Percentiles rank a stretch among this genome's conserved stretches.
Conservation (phyloP, 495 filamentous ascomycete genomes). For the Penicillium maclennaniae region DNA sequence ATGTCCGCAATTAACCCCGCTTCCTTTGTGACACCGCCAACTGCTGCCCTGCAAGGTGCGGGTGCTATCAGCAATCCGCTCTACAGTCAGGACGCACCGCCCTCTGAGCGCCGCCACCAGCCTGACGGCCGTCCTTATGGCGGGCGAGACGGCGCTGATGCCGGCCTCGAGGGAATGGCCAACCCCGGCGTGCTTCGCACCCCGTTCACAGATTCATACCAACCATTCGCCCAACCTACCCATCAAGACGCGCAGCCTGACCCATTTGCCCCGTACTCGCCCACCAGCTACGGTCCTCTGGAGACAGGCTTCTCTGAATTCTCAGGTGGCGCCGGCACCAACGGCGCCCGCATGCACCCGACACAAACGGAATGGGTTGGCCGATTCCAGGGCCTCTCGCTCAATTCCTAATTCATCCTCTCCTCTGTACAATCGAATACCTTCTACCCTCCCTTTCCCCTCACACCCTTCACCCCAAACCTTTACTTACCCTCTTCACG, state of each 20-base stretch:
- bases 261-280: slow-evolving; percentile 34
- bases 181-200: slow-evolving; percentile 36
- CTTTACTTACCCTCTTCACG: slow-evolving; percentile 3
- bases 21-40: slow-evolving; percentile 80
- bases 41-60: slow-evolving; percentile 57
- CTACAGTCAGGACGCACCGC: slow-evolving; percentile 32
- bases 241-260: slow-evolving; percentile 35
- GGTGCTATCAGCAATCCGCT: slow-evolving; percentile 26
- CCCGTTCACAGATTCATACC: slow-evolving; percentile 37
- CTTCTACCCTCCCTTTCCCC: not conserved
- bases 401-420: slow-evolving; percentile 36
- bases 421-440: not conserved
- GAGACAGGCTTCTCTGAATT: slow-evolving; percentile 39
- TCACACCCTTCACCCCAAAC: not conserved
- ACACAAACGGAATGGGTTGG: slow-evolving; percentile 42
- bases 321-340: slow-evolving; percentile 18
- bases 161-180: slow-evolving; percentile 27
- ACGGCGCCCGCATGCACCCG: slow-evolving; percentile 34
- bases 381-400: slow-evolving; percentile 50
- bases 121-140: slow-evolving; percentile 32
- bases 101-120: slow-evolving; percentile 33
- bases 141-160: slow-evolving; percentile 28
- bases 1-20: slow-evolving; percentile 99
- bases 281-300: slow-evolving; percentile 28
- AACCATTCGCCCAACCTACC: slow-evolving; percentile 29